These are phyloP conservation scores for Micromonas pusilla DNA, from an alignment of 139 green algal species.

Conservation along the genomic window DNA sequence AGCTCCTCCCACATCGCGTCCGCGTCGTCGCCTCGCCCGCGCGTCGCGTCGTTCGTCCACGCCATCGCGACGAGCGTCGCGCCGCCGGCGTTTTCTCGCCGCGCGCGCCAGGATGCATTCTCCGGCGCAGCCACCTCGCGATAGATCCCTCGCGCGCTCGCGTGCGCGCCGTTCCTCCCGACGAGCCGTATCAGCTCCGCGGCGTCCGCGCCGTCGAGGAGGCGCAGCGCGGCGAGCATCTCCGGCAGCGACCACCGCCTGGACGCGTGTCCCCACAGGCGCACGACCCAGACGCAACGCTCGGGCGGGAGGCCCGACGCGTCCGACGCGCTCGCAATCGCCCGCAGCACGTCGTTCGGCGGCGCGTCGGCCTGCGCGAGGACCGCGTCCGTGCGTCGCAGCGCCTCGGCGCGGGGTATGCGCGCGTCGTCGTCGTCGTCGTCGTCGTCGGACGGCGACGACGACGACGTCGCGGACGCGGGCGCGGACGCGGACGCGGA, in stretches of 20 bases:
- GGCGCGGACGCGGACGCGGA: too few species aligned
- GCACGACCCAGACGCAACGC: background rate
- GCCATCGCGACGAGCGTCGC: background rate
- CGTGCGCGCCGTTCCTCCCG: background rate
- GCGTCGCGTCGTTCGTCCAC: background rate
- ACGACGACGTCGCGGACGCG: background rate
- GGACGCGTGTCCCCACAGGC: background rate
- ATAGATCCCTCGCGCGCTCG: background rate
- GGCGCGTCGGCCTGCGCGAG: background rate
- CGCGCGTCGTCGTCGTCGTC: conserved; percentile 1
- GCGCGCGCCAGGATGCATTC: too few species aligned
- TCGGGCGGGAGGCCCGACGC: background rate
- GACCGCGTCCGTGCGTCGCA: too few species aligned
- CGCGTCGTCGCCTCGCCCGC: background rate
- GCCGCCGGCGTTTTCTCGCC: background rate
- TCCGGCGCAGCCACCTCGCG: background rate
- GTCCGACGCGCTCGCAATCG: background rate
- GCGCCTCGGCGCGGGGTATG: background rate
- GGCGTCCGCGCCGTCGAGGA: background rate
- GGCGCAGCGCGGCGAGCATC: background rate
- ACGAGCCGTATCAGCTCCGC: background rate
- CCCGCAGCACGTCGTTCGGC: background rate
- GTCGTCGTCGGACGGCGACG: background rate
- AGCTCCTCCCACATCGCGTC: conserved; percentile 1
- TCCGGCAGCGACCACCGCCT: background rate